These are phyloP conservation scores for Mrakia hoshinonis DNA, from an alignment of 768 basidiomycete genomes.

Conservation along the genomic window DNA sequence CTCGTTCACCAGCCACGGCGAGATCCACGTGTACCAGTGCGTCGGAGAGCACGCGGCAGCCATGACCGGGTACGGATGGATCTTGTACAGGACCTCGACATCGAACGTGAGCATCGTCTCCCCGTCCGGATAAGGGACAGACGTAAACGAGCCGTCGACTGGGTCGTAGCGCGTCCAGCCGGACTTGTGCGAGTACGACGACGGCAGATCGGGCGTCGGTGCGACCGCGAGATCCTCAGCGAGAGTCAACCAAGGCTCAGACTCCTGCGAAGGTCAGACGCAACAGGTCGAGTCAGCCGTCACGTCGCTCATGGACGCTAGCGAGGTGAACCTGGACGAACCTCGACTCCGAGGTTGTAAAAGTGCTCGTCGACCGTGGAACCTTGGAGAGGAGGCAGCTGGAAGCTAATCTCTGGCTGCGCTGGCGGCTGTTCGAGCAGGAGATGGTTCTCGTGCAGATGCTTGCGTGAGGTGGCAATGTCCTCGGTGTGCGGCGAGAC, in stretches of 20 bases:
- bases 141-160: conserved; percentile 53
- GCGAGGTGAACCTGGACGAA: conserved; percentile 29
- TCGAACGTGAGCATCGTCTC: conserved; percentile 71
- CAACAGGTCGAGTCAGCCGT: not conserved
- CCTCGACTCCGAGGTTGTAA: conserved; percentile 59
- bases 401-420: conserved; percentile 68
- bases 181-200: conserved; percentile 2
- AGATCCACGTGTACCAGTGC: conserved; percentile 94
- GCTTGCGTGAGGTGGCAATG: conserved; percentile 67
- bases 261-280: conserved; percentile 31
- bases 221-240: conserved; percentile 52
- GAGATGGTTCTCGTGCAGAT: conserved; percentile 72
- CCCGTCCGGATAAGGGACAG: conserved; percentile 45
- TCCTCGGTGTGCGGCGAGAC: conserved; percentile 54
- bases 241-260: conserved; percentile 69
- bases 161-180: conserved; percentile 92
- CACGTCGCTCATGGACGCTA: not conserved
- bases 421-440: conserved; percentile 61
- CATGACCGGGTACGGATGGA: conserved; percentile 68
- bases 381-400: conserved; percentile 76
- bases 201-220: conserved; percentile 56
- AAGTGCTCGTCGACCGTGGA: conserved; percentile 79
- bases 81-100: conserved; percentile 80
- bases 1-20: conserved; percentile 75
- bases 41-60: conserved; percentile 74